Conservation (phyloP, 179 eudicot genomes). For the Gypsophila paniculata region DNA sequence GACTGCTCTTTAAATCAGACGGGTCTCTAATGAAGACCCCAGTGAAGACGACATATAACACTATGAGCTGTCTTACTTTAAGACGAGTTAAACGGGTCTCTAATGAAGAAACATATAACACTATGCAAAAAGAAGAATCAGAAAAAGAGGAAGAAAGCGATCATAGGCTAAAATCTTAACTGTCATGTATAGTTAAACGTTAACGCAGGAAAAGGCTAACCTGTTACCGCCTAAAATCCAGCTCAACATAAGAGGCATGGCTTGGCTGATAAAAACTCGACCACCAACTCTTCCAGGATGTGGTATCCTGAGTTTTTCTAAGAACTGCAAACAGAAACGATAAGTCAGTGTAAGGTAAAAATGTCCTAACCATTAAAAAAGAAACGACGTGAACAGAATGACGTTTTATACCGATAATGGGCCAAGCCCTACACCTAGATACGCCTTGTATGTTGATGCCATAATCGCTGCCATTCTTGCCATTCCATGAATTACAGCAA, state of each 20-base stretch:
- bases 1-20: neutral
- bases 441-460: slow-evolving; percentile 97
- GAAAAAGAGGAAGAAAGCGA: too few relatives aligned
- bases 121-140: too few relatives aligned
- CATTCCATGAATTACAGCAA: slow-evolving; percentile 74
- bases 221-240: slow-evolving; percentile 97
- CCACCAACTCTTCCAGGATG: slow-evolving; percentile 98
- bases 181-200: too few relatives aligned
- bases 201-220: slow-evolving; percentile 33
- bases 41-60: too few relatives aligned
- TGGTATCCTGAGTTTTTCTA: slow-evolving; percentile 78
- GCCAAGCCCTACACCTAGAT: slow-evolving; percentile 92
- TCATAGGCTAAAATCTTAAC: too few relatives aligned
- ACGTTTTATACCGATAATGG: slow-evolving; percentile 75
- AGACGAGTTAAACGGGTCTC: too few relatives aligned
- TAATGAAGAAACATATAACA: too few relatives aligned
- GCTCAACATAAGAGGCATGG: slow-evolving; percentile 84
- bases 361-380: neutral
- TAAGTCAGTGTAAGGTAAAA: slow-evolving; percentile 4
- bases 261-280: slow-evolving; percentile 64
- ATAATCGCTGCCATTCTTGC: slow-evolving; percentile 96
- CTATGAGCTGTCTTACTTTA: neutral
- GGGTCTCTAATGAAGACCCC: too few relatives aligned
- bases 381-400: neutral
- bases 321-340: slow-evolving; percentile 47